Base-by-base conservation (phyloP, 106 monocot species). In the Cymbidium sinense region DNA sequence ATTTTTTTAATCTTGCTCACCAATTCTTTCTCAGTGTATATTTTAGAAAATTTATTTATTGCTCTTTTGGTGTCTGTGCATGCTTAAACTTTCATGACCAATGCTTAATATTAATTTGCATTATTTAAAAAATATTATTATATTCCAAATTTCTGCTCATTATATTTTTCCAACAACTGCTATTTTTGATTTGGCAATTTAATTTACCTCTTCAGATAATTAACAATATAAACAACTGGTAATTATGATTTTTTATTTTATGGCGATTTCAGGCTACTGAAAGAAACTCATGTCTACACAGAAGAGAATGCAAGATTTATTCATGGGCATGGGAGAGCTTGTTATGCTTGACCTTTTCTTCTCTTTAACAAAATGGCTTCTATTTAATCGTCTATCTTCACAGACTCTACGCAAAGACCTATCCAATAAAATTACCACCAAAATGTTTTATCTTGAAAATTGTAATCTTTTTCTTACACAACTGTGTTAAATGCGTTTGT, bases 281-380 rank as follows among this genome's bases (percentile, higher is more conserved):
- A 84, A 7, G 94, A 94, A 75, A 94, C 94, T 17, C 89, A 91
- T 84, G 82, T 94, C 3, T 94, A 91, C 87, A 89, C 91, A 29
- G 89, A 94, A 78, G 87, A 91, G 50, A 80, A 87, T 74, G 94
- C 91, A 11, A 89, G 84, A 64, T 94, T 94, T 80, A 82, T 91
- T 70, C 76, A 91, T 70, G 94, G 94, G 13, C 88, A 91, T 75
- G 94, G 91, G 31, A 91, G 70, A 80, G 86, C 84, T 67, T 84
- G 86, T 62, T 77, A 39, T 61, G 75, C 79, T 73, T 83, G 50
- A 30, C 64, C 64, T 30, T 7, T 4, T 65, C 20, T 4, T 54
- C 54, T 19, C 20, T 19, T n/a, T 6, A 18, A 65, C 41, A 41
- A 41, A 41, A 41, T 41, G 41, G 5, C 41, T 5, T 4, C 8